Evolutionary conservation across 2,329 filamentous ascomycete species (phyloP), one percentile per base, ranked within the genome.

Genomic region (Macrophomina tecta): DNA sequence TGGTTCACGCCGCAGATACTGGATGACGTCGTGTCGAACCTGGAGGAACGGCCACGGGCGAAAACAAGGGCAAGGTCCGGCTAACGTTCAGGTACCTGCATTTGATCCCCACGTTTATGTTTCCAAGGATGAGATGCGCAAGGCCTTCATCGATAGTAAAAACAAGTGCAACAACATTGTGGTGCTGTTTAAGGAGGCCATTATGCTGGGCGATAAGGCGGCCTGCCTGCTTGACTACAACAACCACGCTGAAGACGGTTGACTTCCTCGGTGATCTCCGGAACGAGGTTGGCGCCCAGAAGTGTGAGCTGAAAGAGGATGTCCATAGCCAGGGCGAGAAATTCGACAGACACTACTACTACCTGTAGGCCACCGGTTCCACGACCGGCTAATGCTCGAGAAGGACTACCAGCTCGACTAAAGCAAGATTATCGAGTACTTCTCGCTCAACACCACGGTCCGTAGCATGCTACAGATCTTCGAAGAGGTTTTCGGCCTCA

Each of bases 21-120:
- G 0, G 79, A 86, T 18, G 91, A 94, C 75, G 86, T 93, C 7
- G 71, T 92, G 3, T 82, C 85, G 11, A 76, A 75, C 14, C 82
- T 94, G 65, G 89, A 91, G 77, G 91, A 92, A 18, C 18, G 80
- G 92, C 91, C 38, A 88, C 87, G 7, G 90, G 91, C 68, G 90
- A 91, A 75, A 89, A 91, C 70, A 91, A 92, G 75, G 82, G 92
- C 72, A 90, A 84, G 73, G 67, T 84, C n/a, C 79, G 87, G 78
- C 82, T 94, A 46, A 89, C 87, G 5, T 94, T 94, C 85, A 94
- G 94, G 81, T 94, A 94, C 76, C 91, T 91, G 1, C 91, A 94
- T 75, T 84, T 92, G 45, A 91, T 93, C 79, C 91, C 91, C 0
- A 85, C 90, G 1, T 83, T 92, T 93, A 93, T 74, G 91, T 90